A percentile compares a stretch with the other conserved stretches of the same genome.
Conservation (phyloP, 768 basidiomycete species). For the Hypsizygus marmoreus region DNA sequence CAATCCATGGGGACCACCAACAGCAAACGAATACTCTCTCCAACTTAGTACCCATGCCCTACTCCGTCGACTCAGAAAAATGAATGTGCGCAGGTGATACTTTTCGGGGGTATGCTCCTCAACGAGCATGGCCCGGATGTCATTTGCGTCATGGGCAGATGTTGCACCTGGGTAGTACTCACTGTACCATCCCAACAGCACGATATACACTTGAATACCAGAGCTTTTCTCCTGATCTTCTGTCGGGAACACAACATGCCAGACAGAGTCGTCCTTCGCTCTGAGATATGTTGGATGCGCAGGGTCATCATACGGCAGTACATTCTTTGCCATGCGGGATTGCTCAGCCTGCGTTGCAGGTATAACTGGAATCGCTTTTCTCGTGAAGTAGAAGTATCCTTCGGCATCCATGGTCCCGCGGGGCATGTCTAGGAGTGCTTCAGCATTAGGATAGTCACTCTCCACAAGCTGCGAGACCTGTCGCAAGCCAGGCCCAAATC, state of each 20-base stretch:
- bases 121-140: background rate
- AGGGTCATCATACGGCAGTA: background rate
- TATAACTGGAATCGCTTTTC: background rate
- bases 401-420: background rate
- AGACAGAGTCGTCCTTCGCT: background rate
- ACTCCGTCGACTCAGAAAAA: background rate
- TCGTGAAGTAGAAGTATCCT: background rate
- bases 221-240: background rate
- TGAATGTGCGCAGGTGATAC: background rate
- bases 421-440: background rate
- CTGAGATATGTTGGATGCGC: background rate
- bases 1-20: too few relatives aligned
- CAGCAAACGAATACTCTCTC: background rate
- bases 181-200: background rate
- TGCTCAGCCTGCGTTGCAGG: background rate
- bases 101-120: background rate
- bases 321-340: too few relatives aligned
- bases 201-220: background rate
- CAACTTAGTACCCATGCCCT: background rate
- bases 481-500: background rate
- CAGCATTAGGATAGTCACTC: conserved; percentile 1
- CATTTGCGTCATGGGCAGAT: background rate
- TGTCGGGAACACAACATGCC: too few relatives aligned
- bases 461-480: conserved; percentile 2
- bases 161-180: background rate